phyloP scores from a whole-genome alignment of 805 yeast species.

The Saccharomycopsis fodiens region DNA sequence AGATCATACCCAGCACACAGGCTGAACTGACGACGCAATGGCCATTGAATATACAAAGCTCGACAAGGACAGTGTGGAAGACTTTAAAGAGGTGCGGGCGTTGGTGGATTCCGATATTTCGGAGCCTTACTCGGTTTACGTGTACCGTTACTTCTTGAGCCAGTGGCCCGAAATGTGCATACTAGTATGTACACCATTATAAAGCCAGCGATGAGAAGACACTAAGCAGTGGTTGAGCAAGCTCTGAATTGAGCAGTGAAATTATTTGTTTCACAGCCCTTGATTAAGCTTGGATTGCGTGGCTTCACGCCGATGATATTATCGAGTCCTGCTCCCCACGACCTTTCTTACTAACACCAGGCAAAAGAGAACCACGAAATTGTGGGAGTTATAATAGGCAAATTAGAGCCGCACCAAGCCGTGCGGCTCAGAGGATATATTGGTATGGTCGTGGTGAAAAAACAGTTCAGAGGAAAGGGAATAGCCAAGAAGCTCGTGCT shows the following conservation, averaged over 20 bases:
- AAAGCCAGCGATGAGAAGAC: constrained; percentile 22
- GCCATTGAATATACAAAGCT: constrained; percentile 24
- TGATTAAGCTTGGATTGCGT: no score
- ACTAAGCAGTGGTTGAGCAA: no score
- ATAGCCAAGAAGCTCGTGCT: constrained; percentile 71
- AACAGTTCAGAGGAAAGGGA: constrained; percentile 64
- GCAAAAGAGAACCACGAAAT: constrained; percentile 28
- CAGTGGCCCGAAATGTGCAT: constrained; percentile 86
- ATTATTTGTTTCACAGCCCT: no score
- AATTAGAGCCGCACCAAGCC: constrained; percentile 67
- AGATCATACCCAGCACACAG: no score
- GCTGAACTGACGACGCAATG: no score
- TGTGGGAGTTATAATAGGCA: constrained; percentile 82
- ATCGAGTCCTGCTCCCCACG: no score
- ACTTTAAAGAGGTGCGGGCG: constrained; percentile 42
- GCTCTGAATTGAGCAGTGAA: no score
- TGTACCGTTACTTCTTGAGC: constrained; percentile 81
- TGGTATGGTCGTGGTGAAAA: constrained; percentile 89
- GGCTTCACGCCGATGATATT: no score
- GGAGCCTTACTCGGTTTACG: constrained; percentile 92
- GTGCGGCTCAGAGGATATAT: constrained; percentile 82
- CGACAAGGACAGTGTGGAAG: constrained; percentile 26
- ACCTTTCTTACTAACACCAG: constrained; percentile 1
- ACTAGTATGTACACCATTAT: constrained; percentile 46
- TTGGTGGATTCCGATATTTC: constrained; percentile 70